A percentile compares a stretch with the other conserved stretches of the same genome.
Evolutionary conservation across 1,139 yeast genomes (phyloP).

Genomic region (Saccharomycopsis crataegensis): DNA sequence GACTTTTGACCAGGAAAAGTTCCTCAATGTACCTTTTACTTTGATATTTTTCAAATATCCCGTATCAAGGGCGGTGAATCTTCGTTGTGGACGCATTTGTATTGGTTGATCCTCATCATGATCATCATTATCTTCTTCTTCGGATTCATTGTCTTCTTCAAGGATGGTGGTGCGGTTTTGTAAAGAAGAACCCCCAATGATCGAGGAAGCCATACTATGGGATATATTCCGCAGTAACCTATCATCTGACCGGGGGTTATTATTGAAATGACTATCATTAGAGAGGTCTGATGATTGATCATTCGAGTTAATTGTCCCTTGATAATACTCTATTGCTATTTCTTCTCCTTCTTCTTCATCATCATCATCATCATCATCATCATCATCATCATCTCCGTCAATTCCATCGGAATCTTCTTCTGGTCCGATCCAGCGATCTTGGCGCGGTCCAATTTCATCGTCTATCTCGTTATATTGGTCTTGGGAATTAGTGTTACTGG

Average conservation of each 20-base stretch:
- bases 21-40: too few relatives aligned
- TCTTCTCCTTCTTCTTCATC: neutral
- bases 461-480: too few relatives aligned
- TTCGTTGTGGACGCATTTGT: neutral
- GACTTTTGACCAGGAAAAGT: too few relatives aligned
- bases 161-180: slow-evolving; percentile 15
- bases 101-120: neutral
- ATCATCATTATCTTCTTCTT: neutral
- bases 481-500: too few relatives aligned
- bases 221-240: neutral
- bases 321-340: neutral
- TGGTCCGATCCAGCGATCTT: too few relatives aligned
- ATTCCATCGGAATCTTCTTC: too few relatives aligned
- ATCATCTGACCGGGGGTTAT: too few relatives aligned
- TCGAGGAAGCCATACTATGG: slow-evolving; percentile 21
- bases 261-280: neutral
- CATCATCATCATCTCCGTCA: too few relatives aligned
- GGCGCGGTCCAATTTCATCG: too few relatives aligned
- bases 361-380: neutral
- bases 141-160: slow-evolving; percentile 6
- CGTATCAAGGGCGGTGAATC: slow-evolving; percentile 15
- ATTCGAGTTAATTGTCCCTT: neutral
- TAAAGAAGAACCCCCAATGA: slow-evolving; percentile 26
- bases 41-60: too few relatives aligned
- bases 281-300: neutral